phyloP scores from a whole-genome alignment of 768 basidiomycete genomes.

The Phylloporus rhodoxanthus region DNA sequence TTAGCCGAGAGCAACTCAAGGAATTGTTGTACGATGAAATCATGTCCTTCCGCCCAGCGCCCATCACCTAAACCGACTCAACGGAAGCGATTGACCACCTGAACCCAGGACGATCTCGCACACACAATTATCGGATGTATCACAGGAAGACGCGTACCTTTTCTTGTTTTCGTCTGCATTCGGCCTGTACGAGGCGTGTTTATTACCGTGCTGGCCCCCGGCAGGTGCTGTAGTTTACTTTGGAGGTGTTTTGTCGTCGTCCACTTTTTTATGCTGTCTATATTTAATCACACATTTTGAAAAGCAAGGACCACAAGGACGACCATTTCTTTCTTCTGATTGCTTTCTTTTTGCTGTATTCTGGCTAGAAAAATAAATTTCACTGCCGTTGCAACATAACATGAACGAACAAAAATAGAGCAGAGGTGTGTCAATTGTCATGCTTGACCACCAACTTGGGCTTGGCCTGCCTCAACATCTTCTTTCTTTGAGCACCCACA shows the following conservation, averaged over 20 bases:
- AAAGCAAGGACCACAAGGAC: slow-evolving; percentile 1
- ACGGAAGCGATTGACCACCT: neutral
- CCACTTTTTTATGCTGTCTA: neutral
- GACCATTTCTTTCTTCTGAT: neutral
- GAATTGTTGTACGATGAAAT: slow-evolving; percentile 93
- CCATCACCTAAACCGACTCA: slow-evolving; percentile 34
- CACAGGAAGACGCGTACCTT: slow-evolving; percentile 1
- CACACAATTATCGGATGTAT: slow-evolving; percentile 4
- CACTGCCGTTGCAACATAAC: neutral
- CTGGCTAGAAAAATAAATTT: slow-evolving; percentile 2
- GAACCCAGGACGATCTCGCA: neutral
- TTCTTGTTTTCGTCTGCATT: neutral
- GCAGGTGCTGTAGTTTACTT: neutral
- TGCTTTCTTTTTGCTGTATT: slow-evolving; percentile 5
- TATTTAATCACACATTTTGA: slow-evolving; percentile 1
- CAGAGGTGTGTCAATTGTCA: no score
- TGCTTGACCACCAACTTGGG: no score
- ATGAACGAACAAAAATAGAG: no score
- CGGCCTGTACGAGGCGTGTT: neutral
- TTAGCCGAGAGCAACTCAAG: slow-evolving; percentile 93
- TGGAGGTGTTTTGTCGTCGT: neutral
- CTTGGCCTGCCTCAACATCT: neutral
- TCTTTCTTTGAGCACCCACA: slow-evolving; percentile 1
- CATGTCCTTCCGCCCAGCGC: slow-evolving; percentile 74
- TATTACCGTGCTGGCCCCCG: neutral